Base-by-base conservation (phyloP, 2,329 filamentous ascomycete genomes). In the Aspergillus phoenicis region DNA sequence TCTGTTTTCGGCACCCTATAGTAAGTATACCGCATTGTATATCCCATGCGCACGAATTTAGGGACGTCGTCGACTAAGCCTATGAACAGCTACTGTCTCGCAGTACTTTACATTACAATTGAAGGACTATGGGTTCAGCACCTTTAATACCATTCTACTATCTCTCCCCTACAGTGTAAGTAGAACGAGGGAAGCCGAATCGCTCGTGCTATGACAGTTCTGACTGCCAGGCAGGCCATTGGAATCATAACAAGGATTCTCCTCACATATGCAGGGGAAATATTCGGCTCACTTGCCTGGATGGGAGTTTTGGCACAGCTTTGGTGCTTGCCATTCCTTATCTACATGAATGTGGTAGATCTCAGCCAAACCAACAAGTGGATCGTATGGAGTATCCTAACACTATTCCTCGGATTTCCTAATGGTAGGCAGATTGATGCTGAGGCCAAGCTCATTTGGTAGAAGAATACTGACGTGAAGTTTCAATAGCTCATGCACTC, bases 61-160 rank as follows among this genome's bases (percentile, higher is more conserved):
- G 11, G 20, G 22, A 4, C 26, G 7, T 15, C 22, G 36, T 24
- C 28, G 33, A 33, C 26, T 20, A 47, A 56, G 6, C 1, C n/a
- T 1, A 6, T 47, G 53, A 56, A 1, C 64, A 26, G 66, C 67
- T 36, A 68, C 65, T 4, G 51, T 66, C 11, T 59, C 63, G 13
- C 65, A 68, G 39, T 77, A 76, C 53, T 65, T 77, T 5, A 75
- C 73, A 2, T 66, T 77, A 6, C 67, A 66, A 3, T 67, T 81
- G 1, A 81, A 79, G 59, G 76, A 81, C 8, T 75, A 87, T 11
- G 85, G 80, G 13, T 87, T 86, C 72, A 73, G 74, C 58, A 84
- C 83, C 1, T 83, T 88, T 68, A 75, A 83, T 22, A 81, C 82
- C 24, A 88, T 87, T 64, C 78, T 89, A 56, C 80, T 89, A 11